Evolutionary conservation across 2,329 filamentous ascomycete genomes (phyloP).

Genomic region (Lachnellula cervina): DNA sequence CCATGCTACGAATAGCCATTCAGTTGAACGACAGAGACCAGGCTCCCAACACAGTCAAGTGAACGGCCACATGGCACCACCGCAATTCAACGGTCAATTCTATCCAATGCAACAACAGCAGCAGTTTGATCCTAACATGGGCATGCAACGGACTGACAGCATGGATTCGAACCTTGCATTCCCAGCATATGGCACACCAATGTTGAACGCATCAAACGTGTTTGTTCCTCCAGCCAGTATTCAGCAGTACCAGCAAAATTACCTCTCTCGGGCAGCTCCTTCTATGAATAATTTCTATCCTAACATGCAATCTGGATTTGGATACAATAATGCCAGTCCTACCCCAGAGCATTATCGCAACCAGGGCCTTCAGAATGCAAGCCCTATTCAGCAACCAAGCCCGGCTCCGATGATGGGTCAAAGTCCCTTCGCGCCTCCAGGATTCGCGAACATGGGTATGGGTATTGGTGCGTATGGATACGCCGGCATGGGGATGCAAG

Average conservation of each 20-base stretch:
- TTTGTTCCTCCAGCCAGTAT: conserved; percentile 46
- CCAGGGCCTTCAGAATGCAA: conserved; percentile 46
- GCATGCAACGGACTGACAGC: conserved; percentile 48
- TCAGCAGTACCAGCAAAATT: conserved; percentile 55
- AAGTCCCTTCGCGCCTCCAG: conserved; percentile 45
- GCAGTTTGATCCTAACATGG: conserved; percentile 49
- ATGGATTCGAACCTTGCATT: conserved; percentile 48
- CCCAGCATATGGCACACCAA: conserved; percentile 45
- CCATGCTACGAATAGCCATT: conserved; percentile 33
- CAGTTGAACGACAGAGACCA: conserved; percentile 49
- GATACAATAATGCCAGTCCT: conserved; percentile 45
- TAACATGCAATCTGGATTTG: conserved; percentile 50
- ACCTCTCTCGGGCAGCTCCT: conserved; percentile 48
- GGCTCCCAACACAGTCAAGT: conserved; percentile 48
- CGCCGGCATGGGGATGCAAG: conserved; percentile 44
- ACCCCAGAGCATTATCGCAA: conserved; percentile 53
- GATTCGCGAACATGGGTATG: conserved; percentile 43
- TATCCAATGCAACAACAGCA: conserved; percentile 44
- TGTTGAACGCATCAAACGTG: conserved; percentile 45
- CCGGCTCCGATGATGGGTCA: conserved; percentile 35
- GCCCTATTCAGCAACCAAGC: conserved; percentile 39
- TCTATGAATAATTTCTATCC: conserved; percentile 55
- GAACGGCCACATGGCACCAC: conserved; percentile 39
- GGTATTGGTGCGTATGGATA: conserved; percentile 42
- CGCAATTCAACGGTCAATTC: conserved; percentile 44